Conservation (phyloP, 192 early-diverging fungal species). For the Backusella luteola region DNA sequence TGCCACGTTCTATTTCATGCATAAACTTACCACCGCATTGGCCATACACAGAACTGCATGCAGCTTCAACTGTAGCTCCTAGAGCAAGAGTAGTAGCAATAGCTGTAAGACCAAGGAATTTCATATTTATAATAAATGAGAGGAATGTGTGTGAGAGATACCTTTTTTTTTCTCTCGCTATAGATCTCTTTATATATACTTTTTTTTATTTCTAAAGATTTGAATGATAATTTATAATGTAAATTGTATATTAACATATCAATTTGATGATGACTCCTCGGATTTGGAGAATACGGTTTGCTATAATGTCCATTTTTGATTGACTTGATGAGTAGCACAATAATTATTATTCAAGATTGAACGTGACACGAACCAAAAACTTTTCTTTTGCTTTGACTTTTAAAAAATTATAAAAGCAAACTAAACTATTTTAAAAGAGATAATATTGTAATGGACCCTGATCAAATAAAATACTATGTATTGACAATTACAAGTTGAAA, state of each 20-base stretch:
- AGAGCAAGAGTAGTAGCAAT: background rate
- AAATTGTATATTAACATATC: background rate
- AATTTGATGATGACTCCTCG: background rate
- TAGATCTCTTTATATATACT: background rate
- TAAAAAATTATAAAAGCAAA: background rate
- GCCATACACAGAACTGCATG: constrained; percentile 8
- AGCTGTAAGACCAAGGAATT: constrained; percentile 1
- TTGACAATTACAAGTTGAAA: background rate
- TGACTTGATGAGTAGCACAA: background rate
- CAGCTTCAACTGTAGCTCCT: background rate
- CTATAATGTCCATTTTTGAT: background rate
- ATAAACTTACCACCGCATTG: constrained; percentile 21
- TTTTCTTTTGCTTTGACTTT: background rate
- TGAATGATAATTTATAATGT: background rate
- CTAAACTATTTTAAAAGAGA: background rate
- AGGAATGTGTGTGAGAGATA: background rate
- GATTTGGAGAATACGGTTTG: background rate
- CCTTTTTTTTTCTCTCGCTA: background rate
- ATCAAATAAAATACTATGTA: background rate
- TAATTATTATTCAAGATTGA: background rate
- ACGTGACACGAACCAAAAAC: background rate
- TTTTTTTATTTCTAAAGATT: background rate
- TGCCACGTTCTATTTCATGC: background rate
- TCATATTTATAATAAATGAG: background rate
- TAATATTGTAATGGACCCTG: background rate